Percentiles rank a stretch among this genome's conserved stretches.
phyloP scores from a whole-genome alignment of 2,329 filamentous ascomycete species.

The Lachnellula cervina region DNA sequence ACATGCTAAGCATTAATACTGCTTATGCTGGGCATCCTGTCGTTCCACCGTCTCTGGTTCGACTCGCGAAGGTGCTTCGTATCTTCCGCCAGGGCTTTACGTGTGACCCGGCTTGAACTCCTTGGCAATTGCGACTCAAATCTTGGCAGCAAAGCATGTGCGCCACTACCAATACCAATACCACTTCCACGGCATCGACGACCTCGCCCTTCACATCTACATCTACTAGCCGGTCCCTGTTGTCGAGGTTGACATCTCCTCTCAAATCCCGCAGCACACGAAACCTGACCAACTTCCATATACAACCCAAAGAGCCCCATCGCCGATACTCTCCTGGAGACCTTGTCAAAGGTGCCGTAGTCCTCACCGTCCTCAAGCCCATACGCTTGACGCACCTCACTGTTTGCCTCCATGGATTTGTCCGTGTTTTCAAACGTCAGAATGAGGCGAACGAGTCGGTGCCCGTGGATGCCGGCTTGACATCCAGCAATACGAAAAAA shows the following conservation, averaged over 20 bases:
- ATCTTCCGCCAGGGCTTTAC: background rate
- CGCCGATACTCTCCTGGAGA: slow-evolving; percentile 73
- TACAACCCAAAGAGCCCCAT: slow-evolving; percentile 72
- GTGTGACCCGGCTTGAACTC: slow-evolving; percentile 13
- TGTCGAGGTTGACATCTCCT: slow-evolving; percentile 43
- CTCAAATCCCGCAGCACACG: slow-evolving; percentile 43
- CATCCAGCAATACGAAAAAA: slow-evolving; percentile 35
- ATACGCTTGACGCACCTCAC: slow-evolving; percentile 75
- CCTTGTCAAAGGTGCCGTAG: slow-evolving; percentile 64
- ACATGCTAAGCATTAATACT: slow-evolving; percentile 1
- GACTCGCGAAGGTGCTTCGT: slow-evolving; percentile 1
- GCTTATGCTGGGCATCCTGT: background rate
- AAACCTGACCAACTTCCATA: slow-evolving; percentile 72
- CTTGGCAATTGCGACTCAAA: slow-evolving; percentile 24
- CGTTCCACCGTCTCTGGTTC: background rate
- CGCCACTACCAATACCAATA: slow-evolving; percentile 30
- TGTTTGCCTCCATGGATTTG: slow-evolving; percentile 71
- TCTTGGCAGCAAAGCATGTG: slow-evolving; percentile 34
- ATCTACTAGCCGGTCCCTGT: slow-evolving; percentile 27
- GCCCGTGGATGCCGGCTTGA: slow-evolving; percentile 35
- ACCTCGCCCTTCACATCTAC: slow-evolving; percentile 19
- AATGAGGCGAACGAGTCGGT: slow-evolving; percentile 49
- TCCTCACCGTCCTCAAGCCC: slow-evolving; percentile 68
- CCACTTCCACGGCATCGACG: slow-evolving; percentile 20
- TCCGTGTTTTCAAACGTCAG: slow-evolving; percentile 67